Base-by-base conservation (phyloP, 805 yeast genomes). In the Candida ipomoeae region DNA sequence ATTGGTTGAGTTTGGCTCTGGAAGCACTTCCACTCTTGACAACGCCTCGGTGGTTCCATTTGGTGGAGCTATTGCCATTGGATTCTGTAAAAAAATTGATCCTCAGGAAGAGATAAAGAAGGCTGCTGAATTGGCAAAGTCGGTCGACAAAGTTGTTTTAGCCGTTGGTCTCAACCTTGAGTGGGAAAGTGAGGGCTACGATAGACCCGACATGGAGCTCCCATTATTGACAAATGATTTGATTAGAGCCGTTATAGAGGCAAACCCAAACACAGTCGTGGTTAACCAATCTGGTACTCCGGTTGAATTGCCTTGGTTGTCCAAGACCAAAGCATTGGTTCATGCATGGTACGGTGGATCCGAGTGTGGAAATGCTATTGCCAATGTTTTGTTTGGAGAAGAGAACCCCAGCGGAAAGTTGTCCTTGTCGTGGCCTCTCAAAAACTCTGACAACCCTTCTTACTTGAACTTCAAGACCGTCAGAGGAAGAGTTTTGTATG, bases 251-350 rank as follows among this genome's bases (percentile, higher is more conserved):
- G 73, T 82, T 10, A 50, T 69, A 35, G 65, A 65, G 32, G 84
- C 70, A 18, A 80, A 81, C 55, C 71, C 75, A 26, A 77, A 81
- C 55, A 71, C 78, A 2, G 74, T 78, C 11, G 70, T 82, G 31
- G 83, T 83, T 23, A 73, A 77, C 56, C 84, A 82, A 59, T 73
- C 82, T 3, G 87, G 87, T 44, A 76, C 84, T 17, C 86, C 87
- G 0, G 83, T 82, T 8, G 73, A 78, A 36, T 63, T 82, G 69
- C 84, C 84, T 26, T 81, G 84, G 83, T 51, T 66, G 8, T 53
- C 56, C 8, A 59, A 71, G 35, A 78, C 71, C 20, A 69, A 70
- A 37, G 75, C 75, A 2, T 48, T 80, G 15, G 63, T 81, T 5
- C 82, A 80, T 44, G 80, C 81, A 10, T 79, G 82, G 75, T 80